Evolutionary conservation across 148 eudicot species (phyloP).

Genomic region (Selenicereus undatus): DNA sequence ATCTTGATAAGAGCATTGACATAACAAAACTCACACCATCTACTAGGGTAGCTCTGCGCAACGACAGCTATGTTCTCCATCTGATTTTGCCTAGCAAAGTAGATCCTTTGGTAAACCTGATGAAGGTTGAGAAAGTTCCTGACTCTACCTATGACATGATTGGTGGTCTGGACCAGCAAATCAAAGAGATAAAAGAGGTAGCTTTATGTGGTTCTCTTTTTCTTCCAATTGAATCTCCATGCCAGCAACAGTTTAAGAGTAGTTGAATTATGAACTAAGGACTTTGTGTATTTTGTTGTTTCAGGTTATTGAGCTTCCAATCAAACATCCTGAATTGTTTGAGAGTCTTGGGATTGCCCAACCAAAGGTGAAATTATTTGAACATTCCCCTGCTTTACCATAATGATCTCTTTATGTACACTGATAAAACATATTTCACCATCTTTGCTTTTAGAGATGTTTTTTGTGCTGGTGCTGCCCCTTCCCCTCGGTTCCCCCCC

Average conservation of each 20-base stretch:
- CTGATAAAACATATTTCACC: not conserved
- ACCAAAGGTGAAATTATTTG: constrained; percentile 47
- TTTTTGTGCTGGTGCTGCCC: not conserved
- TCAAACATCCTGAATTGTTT: constrained; percentile 64
- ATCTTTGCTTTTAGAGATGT: not conserved
- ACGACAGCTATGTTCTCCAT: constrained; percentile 75
- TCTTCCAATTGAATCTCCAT: not conserved
- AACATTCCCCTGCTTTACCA: not conserved
- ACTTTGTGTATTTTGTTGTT: not conserved
- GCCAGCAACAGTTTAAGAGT: not conserved
- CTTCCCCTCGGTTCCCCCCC: not conserved
- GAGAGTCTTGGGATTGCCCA: constrained; percentile 70
- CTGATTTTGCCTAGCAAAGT: constrained; percentile 66
- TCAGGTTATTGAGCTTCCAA: constrained; percentile 71
- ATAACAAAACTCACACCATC: constrained; percentile 67
- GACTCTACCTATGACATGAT: constrained; percentile 84
- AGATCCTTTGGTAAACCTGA: constrained; percentile 71
- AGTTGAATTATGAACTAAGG: not conserved
- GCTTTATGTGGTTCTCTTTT: not conserved
- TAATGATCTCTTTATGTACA: not conserved
- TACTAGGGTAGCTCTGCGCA: constrained; percentile 65
- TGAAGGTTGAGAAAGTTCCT: constrained; percentile 86
- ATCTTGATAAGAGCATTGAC: constrained; percentile 67
- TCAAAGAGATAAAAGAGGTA: constrained; percentile 84
- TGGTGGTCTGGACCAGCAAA: constrained; percentile 78